These are phyloP conservation scores for Debaryomycetaceae sp. DNA, from an alignment of 1,139 yeast species.

Conservation along the genomic window DNA sequence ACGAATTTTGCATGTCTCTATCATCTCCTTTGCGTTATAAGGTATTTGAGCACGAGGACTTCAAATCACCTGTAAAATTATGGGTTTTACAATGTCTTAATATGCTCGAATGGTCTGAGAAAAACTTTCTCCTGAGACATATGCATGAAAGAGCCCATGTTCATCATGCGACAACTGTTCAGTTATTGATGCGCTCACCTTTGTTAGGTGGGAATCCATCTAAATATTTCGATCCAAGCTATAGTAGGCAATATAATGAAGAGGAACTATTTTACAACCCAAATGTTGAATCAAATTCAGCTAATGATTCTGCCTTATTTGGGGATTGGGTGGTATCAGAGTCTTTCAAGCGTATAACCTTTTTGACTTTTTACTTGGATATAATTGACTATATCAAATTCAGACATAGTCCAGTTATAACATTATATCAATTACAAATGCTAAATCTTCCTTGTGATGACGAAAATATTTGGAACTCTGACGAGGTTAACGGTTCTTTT, in stretches of 20 bases:
- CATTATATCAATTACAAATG: constrained; percentile 71
- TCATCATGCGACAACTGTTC: constrained; percentile 76
- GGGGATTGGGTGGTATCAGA: constrained; percentile 73
- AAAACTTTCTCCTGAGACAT: constrained; percentile 53
- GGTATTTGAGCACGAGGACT: constrained; percentile 57
- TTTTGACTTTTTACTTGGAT: constrained; percentile 78
- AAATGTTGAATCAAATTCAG: constrained; percentile 22
- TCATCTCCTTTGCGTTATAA: constrained; percentile 64
- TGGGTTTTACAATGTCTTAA: constrained; percentile 69
- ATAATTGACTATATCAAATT: constrained; percentile 76
- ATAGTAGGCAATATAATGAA: not conserved
- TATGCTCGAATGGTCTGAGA: constrained; percentile 64
- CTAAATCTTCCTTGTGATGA: constrained; percentile 75
- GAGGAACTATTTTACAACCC: constrained; percentile 3
- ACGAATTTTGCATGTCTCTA: constrained; percentile 33
- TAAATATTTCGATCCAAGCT: constrained; percentile 14
- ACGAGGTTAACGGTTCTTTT: constrained; percentile 39
- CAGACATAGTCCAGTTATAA: constrained; percentile 68
- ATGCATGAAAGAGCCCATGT: constrained; percentile 74
- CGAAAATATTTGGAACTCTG: constrained; percentile 62
- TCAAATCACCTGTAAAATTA: constrained; percentile 56
- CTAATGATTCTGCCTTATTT: constrained; percentile 34
- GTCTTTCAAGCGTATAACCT: constrained; percentile 71
- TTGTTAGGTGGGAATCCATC: constrained; percentile 68
- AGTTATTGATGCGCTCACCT: constrained; percentile 68